Evolutionary conservation across 495 filamentous ascomycete species (phyloP).

Genomic region (Podospora tetraspora): DNA sequence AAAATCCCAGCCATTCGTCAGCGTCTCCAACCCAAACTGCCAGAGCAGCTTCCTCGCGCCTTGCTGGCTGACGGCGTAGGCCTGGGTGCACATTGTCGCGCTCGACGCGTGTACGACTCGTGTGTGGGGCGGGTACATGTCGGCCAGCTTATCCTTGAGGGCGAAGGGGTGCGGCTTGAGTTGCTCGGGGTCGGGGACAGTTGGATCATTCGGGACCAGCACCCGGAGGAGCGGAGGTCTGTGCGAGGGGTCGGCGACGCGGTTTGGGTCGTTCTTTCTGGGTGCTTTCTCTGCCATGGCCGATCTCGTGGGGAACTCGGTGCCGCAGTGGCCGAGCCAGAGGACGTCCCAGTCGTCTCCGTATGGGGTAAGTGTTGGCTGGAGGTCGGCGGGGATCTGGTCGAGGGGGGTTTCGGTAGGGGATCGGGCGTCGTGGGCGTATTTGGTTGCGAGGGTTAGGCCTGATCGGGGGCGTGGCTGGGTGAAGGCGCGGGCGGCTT

Average conservation of each 20-base stretch:
- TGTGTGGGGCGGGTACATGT: conserved; percentile 40
- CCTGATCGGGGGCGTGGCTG: conserved; percentile 8
- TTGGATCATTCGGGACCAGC: conserved; percentile 32
- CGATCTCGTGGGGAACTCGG: conserved; percentile 30
- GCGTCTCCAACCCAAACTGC: conserved; percentile 33
- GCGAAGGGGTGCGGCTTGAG: conserved; percentile 45
- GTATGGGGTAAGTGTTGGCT: conserved; percentile 24
- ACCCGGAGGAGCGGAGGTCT: conserved; percentile 27
- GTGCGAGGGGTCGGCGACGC: not conserved
- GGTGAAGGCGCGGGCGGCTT: conserved; percentile 28
- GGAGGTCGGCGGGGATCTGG: not conserved
- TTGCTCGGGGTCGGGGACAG: conserved; percentile 36
- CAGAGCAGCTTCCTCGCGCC: conserved; percentile 42
- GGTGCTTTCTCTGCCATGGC: not conserved
- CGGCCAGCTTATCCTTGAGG: conserved; percentile 32
- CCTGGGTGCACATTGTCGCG: conserved; percentile 41
- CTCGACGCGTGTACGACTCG: conserved; percentile 38
- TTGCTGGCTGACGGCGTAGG: conserved; percentile 42
- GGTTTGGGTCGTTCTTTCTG: not conserved
- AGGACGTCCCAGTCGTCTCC: conserved; percentile 47
- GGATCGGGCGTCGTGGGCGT: not conserved
- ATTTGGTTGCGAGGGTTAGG: conserved; percentile 11
- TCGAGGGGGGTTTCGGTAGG: conserved; percentile 1
- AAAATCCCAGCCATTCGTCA: conserved; percentile 41
- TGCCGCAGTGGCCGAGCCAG: conserved; percentile 49